Conservation (phyloP, 768 basidiomycete genomes). For the Mycena amicta region DNA sequence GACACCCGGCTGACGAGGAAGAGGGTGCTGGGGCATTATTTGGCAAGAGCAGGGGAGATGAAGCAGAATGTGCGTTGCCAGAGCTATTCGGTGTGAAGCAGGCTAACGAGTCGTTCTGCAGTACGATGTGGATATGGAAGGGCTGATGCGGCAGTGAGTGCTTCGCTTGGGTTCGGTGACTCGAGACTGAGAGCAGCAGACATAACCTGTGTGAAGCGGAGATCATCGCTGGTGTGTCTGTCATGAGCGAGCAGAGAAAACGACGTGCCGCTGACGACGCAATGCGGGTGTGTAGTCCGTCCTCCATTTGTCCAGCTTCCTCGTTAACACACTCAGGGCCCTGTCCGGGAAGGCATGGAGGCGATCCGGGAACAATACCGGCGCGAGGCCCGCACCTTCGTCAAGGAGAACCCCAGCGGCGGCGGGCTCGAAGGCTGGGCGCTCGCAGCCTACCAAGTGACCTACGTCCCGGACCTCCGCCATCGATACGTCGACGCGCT, state of each 20-base stretch:
- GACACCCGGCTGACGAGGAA: slow-evolving; percentile 12
- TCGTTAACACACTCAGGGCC: slow-evolving; percentile 7
- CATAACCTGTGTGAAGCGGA: slow-evolving; percentile 20
- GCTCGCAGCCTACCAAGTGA: slow-evolving; percentile 20
- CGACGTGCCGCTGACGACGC: slow-evolving; percentile 20
- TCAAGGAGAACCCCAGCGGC: slow-evolving; percentile 11
- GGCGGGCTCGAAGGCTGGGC: slow-evolving; percentile 14
- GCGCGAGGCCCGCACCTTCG: slow-evolving; percentile 10
- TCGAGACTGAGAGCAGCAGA: too few species aligned
- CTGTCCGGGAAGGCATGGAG: slow-evolving; percentile 20
- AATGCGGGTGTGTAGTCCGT: slow-evolving; percentile 8
- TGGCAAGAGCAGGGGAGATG: slow-evolving; percentile 11
- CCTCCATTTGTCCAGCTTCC: not conserved
- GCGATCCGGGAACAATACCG: slow-evolving; percentile 3
- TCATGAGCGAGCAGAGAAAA: slow-evolving; percentile 16
- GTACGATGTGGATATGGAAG: slow-evolving; percentile 21
- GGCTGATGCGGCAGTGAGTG: slow-evolving; percentile 18
- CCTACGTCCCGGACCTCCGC: slow-evolving; percentile 2
- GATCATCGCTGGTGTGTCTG: slow-evolving; percentile 15
- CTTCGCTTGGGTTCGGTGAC: too few species aligned
- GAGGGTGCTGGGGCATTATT: slow-evolving; percentile 1
- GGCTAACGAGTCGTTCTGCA: too few species aligned
- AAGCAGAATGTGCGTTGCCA: slow-evolving; percentile 14
- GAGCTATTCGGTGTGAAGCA: too few species aligned
- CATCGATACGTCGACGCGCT: slow-evolving; percentile 13